Evolutionary conservation across 371 early-diverging fungal species (phyloP).

Genomic region (Zychaea mexicana): DNA sequence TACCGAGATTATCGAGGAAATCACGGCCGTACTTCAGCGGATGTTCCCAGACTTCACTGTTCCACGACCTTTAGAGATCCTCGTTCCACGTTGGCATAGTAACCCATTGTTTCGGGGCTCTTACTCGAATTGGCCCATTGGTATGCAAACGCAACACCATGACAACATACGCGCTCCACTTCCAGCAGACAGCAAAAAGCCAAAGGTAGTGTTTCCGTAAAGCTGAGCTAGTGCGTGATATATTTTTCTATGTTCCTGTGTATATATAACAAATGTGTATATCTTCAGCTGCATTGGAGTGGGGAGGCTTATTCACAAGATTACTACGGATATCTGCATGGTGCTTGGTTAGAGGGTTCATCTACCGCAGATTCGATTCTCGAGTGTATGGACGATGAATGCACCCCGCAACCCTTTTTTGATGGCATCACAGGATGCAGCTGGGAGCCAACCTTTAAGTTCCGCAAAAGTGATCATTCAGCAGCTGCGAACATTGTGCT

Average conservation of each 20-base stretch:
- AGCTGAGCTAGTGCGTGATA: no score
- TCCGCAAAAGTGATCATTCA: background rate
- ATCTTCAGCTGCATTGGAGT: conserved; percentile 42
- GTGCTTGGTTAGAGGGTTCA: conserved; percentile 47
- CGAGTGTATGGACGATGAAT: conserved; percentile 21
- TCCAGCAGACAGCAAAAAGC: background rate
- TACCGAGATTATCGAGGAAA: conserved; percentile 24
- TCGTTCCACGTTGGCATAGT: conserved; percentile 46
- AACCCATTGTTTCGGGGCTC: conserved; percentile 50
- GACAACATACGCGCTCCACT: conserved; percentile 45
- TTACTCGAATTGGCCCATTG: conserved; percentile 58
- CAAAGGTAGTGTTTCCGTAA: background rate
- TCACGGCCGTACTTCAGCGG: conserved; percentile 26
- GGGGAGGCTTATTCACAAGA: conserved; percentile 46
- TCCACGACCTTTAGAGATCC: conserved; percentile 25
- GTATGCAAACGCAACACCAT: conserved; percentile 45
- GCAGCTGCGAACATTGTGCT: no score
- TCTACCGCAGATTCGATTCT: conserved; percentile 22
- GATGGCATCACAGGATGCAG: conserved; percentile 36
- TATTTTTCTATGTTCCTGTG: no score
- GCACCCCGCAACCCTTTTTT: conserved; percentile 18
- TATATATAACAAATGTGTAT: no score
- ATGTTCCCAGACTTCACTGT: conserved; percentile 30
- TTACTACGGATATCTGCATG: conserved; percentile 47
- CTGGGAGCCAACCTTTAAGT: background rate